These are phyloP conservation scores for Epichloe amarillans DNA, from an alignment of 2,329 filamentous ascomycete species.

Conservation along the genomic window DNA sequence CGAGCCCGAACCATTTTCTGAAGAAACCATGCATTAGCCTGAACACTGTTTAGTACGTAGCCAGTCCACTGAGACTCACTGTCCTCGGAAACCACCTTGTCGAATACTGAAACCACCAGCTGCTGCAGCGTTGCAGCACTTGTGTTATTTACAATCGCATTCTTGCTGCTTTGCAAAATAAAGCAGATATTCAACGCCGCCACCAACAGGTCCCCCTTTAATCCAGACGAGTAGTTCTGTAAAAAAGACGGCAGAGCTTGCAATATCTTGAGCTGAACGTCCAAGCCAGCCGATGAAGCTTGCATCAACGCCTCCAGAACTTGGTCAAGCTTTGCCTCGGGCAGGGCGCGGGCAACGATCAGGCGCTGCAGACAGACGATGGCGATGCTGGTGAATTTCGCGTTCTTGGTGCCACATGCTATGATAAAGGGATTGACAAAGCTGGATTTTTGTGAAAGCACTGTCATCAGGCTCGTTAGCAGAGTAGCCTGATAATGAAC, in stretches of 20 bases:
- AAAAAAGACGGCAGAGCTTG: slow-evolving; percentile 74
- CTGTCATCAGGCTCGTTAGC: slow-evolving; percentile 32
- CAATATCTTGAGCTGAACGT: slow-evolving; percentile 91
- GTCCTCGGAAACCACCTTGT: slow-evolving; percentile 77
- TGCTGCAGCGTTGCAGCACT: slow-evolving; percentile 95
- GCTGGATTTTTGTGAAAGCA: slow-evolving; percentile 65
- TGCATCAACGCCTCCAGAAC: slow-evolving; percentile 80
- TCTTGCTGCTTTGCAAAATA: slow-evolving; percentile 80
- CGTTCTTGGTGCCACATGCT: slow-evolving; percentile 80
- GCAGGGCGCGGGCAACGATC: slow-evolving; percentile 68
- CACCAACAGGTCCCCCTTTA: slow-evolving; percentile 70
- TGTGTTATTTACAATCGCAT: slow-evolving; percentile 86
- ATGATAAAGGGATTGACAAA: slow-evolving; percentile 93
- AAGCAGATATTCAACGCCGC: slow-evolving; percentile 84
- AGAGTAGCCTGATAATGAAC: slow-evolving; percentile 7
- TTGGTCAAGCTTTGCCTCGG: slow-evolving; percentile 67
- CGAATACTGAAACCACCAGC: slow-evolving; percentile 82
- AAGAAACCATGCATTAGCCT: not conserved
- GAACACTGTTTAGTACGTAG: not conserved
- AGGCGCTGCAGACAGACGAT: slow-evolving; percentile 82
- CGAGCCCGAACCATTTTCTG: slow-evolving; percentile 34
- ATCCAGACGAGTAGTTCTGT: slow-evolving; percentile 75
- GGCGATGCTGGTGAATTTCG: slow-evolving; percentile 77
- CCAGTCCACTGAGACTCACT: slow-evolving; percentile 29
- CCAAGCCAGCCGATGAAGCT: slow-evolving; percentile 65